Base-by-base conservation (phyloP, 225 moss, liverwort and hornwort genomes). In the Marchantia paleacea region DNA sequence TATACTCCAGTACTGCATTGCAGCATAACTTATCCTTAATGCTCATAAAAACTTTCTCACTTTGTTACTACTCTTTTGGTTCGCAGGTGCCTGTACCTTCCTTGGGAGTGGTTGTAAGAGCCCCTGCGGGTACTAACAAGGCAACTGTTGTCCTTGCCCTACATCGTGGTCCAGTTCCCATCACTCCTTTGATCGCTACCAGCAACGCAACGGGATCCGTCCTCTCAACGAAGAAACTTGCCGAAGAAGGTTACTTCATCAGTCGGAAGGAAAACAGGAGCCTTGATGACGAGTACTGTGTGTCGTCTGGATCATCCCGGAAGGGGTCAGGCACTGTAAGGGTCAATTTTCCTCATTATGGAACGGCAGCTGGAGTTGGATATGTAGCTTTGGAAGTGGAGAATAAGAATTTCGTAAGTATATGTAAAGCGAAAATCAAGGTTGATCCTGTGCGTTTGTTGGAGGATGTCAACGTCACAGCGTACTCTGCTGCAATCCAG, bases 311-410 rank as follows among this genome's bases (percentile, higher is more conserved):
- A 72, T 91, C 92, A 69, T 88, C 89, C 75, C 91, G 93, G 26
- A 99, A 94, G 85, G 95, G 95, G 76, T 89, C 91, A 84, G 95
- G 92, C 60, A 89, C 91, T 49, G 89, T 94, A 79, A 91, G 90
- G 81, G 89, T 99, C 76, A 79, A 88, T 16, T 84, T 99, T 71
- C 99, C 99, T 73, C 89, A 95, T 62, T 95, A 91, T 83, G 99
- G 95, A 81, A 90, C 90, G 55, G 89, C 92, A 77, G 91, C 84
- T 69, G 97, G 90, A 80, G 69, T 88, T 55, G 91, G 91, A 75
- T 95, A 91, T 76, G 95, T 95, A 75, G 95, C 89, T 80, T 80
- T 95, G 90, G 99, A 95, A 89, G 92, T 95, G 50, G 92, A 99
- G 64, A 95, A 85, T 82, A 90, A 90, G 82, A 92, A 82, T 39